Evolutionary conservation across 139 green algal species (phyloP).

Genomic region (Dunaliella primolecta): DNA sequence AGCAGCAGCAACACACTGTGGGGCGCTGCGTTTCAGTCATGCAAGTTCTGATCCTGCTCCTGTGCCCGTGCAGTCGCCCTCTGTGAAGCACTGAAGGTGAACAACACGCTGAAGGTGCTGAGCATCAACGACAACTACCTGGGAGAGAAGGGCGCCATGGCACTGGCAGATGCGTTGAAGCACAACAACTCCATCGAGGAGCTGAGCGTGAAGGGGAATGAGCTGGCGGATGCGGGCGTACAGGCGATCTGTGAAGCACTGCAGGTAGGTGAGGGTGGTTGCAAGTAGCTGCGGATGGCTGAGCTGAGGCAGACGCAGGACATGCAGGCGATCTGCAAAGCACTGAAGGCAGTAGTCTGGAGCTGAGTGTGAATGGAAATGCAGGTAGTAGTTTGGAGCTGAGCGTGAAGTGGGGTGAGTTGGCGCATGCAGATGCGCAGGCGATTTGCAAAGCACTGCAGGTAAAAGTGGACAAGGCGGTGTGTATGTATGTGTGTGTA

Average conservation of each 20-base stretch:
- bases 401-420: constrained; percentile 87
- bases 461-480: no score
- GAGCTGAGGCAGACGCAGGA: no score
- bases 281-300: background rate
- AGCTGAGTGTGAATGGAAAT: no score
- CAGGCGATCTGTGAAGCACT: constrained; percentile 76
- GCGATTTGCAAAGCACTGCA: constrained; percentile 73
- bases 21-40: no score
- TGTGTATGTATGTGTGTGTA: background rate
- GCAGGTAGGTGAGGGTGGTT: constrained; percentile 28
- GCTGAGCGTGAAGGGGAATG: constrained; percentile 90
- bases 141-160: constrained; percentile 30
- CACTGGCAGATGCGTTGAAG: constrained; percentile 73
- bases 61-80: constrained; percentile 56
- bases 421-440: constrained; percentile 82
- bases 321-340: no score
- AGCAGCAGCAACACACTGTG: no score
- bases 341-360: no score
- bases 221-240: constrained; percentile 84
- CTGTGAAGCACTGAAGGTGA: constrained; percentile 68
- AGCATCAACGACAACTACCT: constrained; percentile 43
- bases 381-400: no score
- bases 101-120: constrained; percentile 52
- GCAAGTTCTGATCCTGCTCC: no score
- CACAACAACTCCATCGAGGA: constrained; percentile 73